Evolutionary conservation across 2,329 filamentous ascomycete genomes (phyloP).

Genomic region (Aspergillus pseudotamarii): DNA sequence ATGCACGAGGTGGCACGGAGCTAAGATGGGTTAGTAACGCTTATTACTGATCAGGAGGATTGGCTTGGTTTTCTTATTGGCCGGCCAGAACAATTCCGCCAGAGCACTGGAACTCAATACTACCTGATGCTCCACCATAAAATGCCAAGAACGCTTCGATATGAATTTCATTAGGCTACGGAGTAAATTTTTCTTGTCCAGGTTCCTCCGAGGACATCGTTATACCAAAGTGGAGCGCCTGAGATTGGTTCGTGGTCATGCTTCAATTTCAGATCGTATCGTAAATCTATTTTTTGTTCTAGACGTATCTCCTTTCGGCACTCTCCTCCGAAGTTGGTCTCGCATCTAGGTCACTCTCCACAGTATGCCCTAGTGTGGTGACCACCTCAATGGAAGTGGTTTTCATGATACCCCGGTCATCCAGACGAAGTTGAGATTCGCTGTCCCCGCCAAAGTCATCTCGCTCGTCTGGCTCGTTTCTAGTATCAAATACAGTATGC

Average conservation of each 20-base stretch:
- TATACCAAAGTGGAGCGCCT: neutral
- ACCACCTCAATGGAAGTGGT: constrained; percentile 7
- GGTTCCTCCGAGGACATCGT: neutral
- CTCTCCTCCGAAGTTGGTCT: constrained; percentile 2
- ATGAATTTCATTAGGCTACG: neutral
- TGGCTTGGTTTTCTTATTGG: neutral
- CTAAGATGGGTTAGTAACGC: neutral
- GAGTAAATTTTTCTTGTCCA: neutral
- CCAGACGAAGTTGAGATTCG: neutral
- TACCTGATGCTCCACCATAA: neutral
- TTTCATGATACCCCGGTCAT: constrained; percentile 6
- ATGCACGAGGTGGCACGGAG: neutral
- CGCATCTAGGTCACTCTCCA: neutral
- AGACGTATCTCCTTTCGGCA: neutral
- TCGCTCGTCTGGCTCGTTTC: neutral
- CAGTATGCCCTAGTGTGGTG: neutral
- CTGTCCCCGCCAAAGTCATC: neutral
- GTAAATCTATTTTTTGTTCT: neutral
- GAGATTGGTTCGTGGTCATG: neutral
- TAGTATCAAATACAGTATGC: neutral
- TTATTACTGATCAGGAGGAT: neutral
- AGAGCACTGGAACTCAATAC: neutral
- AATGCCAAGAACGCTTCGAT: neutral
- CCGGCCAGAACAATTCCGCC: neutral
- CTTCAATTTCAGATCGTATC: neutral